Evolutionary conservation across 2,329 filamentous ascomycete species (phyloP), one percentile per base, ranked within the genome.

Genomic region (Ascochyta clinopodiicola): DNA sequence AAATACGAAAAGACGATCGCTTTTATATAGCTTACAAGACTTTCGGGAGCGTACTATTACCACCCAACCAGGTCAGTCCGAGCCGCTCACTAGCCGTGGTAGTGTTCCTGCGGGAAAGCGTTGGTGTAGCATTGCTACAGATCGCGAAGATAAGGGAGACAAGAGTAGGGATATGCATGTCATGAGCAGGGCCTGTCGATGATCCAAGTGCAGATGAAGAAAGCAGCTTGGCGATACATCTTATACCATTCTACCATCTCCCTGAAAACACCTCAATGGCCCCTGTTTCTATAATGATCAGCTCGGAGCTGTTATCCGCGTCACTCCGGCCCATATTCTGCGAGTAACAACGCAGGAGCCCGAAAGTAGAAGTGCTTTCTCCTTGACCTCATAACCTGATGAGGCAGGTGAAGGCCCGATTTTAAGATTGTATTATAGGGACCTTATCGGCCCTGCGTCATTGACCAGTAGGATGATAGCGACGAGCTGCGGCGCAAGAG

Each of bases 371-470:
- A 31, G 27, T 17, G 24, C n/a, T 32, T 22, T 37, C 25, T 21
- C 12, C 36, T 40, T 40, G 44, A 36, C 36, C 39, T 12, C 44
- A 40, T 40, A 39, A 7, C 36, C 31, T 22, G 25, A 48, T 31
- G 12, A 34, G 36, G 36, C 25, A 48, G 36, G 44, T 34, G 34
- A 47, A 27, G 3, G 19, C 19, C 12, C 17, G 25, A 21, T 17
- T n/a, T 13, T 5, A 12, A n/a, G 10, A 27, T 31, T 15, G 34
- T 21, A 46, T 46, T 38, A 36, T 42, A 39, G 46, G 25, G 32
- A 44, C 29, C 46, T 60, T 57, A 57, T 60, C 58, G 54, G 40
- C 32, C 47, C 44, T 46, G 47, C 54, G 47, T 51, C 49, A 44
- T 44, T 34, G 43, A 44, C 24, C n/a, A 22, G 39, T 31, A 17